phyloP scores from a whole-genome alignment of 805 yeast species.

The Pichia deserticola region DNA sequence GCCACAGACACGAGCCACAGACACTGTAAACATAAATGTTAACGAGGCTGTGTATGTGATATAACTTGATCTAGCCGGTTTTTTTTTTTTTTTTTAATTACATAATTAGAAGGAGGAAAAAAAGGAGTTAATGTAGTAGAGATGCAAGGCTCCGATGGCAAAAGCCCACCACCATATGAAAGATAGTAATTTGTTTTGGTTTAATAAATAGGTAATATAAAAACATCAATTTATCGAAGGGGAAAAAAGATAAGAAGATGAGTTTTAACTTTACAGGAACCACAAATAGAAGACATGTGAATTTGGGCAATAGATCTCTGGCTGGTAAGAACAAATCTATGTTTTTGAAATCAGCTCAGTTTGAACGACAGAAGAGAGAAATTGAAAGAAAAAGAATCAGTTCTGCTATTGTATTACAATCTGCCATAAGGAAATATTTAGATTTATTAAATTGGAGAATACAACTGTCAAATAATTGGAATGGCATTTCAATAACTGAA shows the following conservation, averaged over 20 bases:
- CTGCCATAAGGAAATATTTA: constrained; percentile 35
- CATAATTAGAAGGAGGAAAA: too few species aligned
- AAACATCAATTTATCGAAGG: too few species aligned
- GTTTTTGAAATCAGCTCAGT: constrained; percentile 55
- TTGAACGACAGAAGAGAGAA: constrained; percentile 62
- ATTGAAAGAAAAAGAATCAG: constrained; percentile 39
- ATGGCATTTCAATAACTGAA: constrained; percentile 17
- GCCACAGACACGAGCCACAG: too few species aligned
- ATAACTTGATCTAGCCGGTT: too few species aligned
- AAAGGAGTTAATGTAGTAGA: too few species aligned
- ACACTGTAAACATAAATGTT: too few species aligned
- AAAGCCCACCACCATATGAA: too few species aligned
- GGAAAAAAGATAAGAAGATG: neutral
- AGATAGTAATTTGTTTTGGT: too few species aligned
- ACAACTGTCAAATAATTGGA: constrained; percentile 19
- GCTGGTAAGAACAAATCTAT: constrained; percentile 30
- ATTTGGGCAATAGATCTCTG: constrained; percentile 35
- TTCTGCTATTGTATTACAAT: constrained; percentile 47
- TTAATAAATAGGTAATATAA: too few species aligned
- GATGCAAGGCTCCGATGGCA: too few species aligned
- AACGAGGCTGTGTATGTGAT: too few species aligned
- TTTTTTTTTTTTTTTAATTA: too few species aligned
- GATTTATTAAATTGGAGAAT: constrained; percentile 26
- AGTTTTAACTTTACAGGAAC: constrained; percentile 28
- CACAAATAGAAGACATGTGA: constrained; percentile 35